These are phyloP conservation scores for Wallacemonas sp. DNA, from an alignment of 208 protist genomes.

Conservation along the genomic window DNA sequence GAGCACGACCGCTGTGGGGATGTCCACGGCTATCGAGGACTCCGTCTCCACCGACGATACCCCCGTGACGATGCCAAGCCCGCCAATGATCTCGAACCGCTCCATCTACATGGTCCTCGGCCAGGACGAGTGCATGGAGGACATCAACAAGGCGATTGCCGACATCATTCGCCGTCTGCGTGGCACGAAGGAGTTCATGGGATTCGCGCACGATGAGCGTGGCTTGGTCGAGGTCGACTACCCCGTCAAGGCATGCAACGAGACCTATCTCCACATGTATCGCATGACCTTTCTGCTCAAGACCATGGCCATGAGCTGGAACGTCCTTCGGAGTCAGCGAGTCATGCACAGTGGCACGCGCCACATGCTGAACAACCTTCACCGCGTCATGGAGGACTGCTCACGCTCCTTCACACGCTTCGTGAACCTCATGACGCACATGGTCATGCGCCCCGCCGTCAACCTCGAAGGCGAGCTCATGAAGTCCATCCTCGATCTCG, in stretches of 20 bases:
- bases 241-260: conserved; percentile 68
- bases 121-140: conserved; percentile 46
- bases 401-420: conserved; percentile 63
- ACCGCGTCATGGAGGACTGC: conserved; percentile 64
- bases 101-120: conserved; percentile 49
- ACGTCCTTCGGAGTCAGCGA: conserved; percentile 72
- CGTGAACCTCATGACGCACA: conserved; percentile 66
- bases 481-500: conserved; percentile 70
- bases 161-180: conserved; percentile 66
- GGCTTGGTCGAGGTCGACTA: conserved; percentile 71
- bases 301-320: conserved; percentile 87
- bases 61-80: not conserved
- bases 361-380: conserved; percentile 61
- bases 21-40: not conserved
- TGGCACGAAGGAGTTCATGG: conserved; percentile 71
- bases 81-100: conserved; percentile 36
- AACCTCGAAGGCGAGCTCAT: conserved; percentile 77
- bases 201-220: conserved; percentile 76
- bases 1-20: not conserved
- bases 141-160: conserved; percentile 45
- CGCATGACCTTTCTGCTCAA: conserved; percentile 77
- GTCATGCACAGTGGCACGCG: conserved; percentile 44
- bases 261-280: conserved; percentile 68
- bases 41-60: not conserved
- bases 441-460: conserved; percentile 56